Conservation (phyloP, 2,329 filamentous ascomycete species). For the Pseudogymnoascus verrucosus region DNA sequence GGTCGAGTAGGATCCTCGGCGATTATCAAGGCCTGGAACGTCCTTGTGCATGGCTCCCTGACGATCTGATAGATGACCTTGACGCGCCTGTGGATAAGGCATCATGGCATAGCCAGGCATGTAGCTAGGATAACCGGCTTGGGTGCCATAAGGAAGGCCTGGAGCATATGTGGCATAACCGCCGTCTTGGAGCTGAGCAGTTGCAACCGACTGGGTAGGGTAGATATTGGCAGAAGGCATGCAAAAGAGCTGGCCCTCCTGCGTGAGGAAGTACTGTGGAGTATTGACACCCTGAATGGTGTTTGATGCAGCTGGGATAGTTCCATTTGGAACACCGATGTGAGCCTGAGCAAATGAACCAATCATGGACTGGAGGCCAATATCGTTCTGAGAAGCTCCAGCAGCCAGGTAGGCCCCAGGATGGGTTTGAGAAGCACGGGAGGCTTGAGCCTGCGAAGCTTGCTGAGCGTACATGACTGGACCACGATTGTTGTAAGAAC, state of each 20-base stretch:
- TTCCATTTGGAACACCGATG: constrained; percentile 27
- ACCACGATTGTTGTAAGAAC: constrained; percentile 20
- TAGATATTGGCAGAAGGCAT: constrained; percentile 25
- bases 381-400: constrained; percentile 18
- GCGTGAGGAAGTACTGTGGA: constrained; percentile 25
- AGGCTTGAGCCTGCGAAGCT: constrained; percentile 18
- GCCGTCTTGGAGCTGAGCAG: constrained; percentile 23
- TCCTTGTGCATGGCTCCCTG: constrained; percentile 30
- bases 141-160: constrained; percentile 24
- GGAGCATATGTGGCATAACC: constrained; percentile 23
- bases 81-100: constrained; percentile 24
- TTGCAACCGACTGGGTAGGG: constrained; percentile 23
- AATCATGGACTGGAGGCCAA: constrained; percentile 16
- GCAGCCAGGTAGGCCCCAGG: constrained; percentile 15
- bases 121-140: constrained; percentile 27
- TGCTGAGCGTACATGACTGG: constrained; percentile 26
- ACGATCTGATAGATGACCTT: constrained; percentile 26
- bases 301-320: constrained; percentile 26
- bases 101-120: constrained; percentile 25
- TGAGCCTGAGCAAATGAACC: constrained; percentile 25
- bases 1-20: constrained; percentile 60
- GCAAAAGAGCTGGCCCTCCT: constrained; percentile 29
- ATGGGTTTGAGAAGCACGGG: constrained; percentile 24
- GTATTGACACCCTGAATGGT: constrained; percentile 19
- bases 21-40: constrained; percentile 56